Evolutionary conservation across 108 stramenopile genomes (phyloP), one percentile per base, ranked within the genome.

Genomic region (Cyclotella cryptica): DNA sequence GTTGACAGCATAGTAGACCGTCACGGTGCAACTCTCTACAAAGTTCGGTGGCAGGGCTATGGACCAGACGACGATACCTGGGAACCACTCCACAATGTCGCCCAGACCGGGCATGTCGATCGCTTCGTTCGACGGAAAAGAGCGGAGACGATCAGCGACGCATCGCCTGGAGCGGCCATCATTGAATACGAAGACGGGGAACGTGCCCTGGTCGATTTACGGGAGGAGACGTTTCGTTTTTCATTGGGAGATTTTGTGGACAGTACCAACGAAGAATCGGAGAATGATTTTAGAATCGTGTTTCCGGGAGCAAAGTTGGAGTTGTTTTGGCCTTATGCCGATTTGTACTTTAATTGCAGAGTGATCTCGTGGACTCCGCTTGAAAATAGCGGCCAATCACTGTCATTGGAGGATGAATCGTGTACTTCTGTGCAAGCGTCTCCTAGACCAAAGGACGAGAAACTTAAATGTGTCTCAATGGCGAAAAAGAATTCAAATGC

Each of bases 141-240:
- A n/a, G 49, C 30, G 9, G 21, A 53, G 30, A 18, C 1, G 35
- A 30, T 68, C 29, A 53, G 49, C 35, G 29, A 1, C 8, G 49
- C 19, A 0, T 35, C 46, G 18, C 67, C 67, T 3, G 67, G 67
- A 19, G 67, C 30, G 2, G 67, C 67, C 42, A 68, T 68, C 8
- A 51, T 68, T 52, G 67, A 68, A 35, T 68, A 68, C 22, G 49
- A 35, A 10, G 67, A 68, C 18, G 67, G 67, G 27, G 67, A 68
- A 22, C 67, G 67, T 53, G 15, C 49, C 22, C 35, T 68, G 2
- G 49, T 68, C 1, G 67, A 68, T 52, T 68, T 68, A 29, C 22
- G 30, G 10, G 8, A 53, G 18, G 67, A 68, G 22, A 52, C 49
- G 28, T 68, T 68, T 21, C 67, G 49, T 68, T 9, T 8, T 12